Evolutionary conservation across 352 stramenopile species (phyloP).

Genomic region (Phytophthora tubulina): DNA sequence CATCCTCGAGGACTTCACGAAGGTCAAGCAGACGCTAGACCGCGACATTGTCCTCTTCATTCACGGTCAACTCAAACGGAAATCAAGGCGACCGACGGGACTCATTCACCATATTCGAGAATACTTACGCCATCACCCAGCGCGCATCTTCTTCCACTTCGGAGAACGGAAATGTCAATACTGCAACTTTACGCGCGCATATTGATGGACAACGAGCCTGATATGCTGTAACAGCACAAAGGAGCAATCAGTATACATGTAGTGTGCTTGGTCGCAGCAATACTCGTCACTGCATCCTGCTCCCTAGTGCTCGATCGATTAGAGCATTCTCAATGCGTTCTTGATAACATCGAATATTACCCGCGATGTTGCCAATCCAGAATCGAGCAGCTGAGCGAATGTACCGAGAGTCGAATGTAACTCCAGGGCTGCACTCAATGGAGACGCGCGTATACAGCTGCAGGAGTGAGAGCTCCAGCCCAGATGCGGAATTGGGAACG

Average conservation of each 20-base stretch:
- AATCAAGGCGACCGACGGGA: slow-evolving; percentile 8
- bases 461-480: slow-evolving; percentile 45
- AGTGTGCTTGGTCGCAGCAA: too few species aligned
- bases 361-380: slow-evolving; percentile 41
- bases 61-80: not conserved
- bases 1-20: slow-evolving; percentile 52
- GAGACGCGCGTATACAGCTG: slow-evolving; percentile 57
- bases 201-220: slow-evolving; percentile 46
- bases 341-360: slow-evolving; percentile 41
- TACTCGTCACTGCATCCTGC: not conserved
- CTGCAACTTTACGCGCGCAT: slow-evolving; percentile 60
- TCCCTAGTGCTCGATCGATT: slow-evolving; percentile 19
- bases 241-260: too few species aligned
- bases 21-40: slow-evolving; percentile 46
- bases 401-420: slow-evolving; percentile 25
- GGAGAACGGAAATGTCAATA: slow-evolving; percentile 35
- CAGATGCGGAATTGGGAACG: slow-evolving; percentile 17
- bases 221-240: not conserved
- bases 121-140: slow-evolving; percentile 45
- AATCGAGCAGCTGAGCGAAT: slow-evolving; percentile 49
- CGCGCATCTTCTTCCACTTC: slow-evolving; percentile 26
- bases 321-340: slow-evolving; percentile 57
- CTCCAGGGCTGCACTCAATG: slow-evolving; percentile 42
- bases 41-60: slow-evolving; percentile 22
- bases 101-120: slow-evolving; percentile 6